phyloP scores from a whole-genome alignment of 2,329 filamentous ascomycete genomes.

The Pseudogymnoascus sp. region DNA sequence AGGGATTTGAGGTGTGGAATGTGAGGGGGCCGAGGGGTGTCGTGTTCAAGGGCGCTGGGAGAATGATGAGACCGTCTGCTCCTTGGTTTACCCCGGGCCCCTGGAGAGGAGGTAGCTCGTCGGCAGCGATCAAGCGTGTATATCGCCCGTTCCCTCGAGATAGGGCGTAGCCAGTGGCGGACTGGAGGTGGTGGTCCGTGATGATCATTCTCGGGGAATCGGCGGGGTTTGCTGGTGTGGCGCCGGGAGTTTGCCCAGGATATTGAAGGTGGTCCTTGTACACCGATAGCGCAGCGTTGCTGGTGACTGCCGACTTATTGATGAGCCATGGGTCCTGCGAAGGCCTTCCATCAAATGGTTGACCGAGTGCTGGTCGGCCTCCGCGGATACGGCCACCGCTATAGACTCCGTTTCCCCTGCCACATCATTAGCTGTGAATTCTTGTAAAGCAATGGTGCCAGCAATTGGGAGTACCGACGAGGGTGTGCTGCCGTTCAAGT shows the following conservation, averaged over 20 bases:
- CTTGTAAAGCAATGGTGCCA: background rate
- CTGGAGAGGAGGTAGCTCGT: slow-evolving; percentile 39
- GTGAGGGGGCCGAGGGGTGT: background rate
- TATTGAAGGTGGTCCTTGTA: background rate
- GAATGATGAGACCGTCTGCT: slow-evolving; percentile 26
- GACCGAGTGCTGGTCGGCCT: background rate
- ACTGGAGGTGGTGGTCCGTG: slow-evolving; percentile 19
- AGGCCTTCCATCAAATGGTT: background rate
- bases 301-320: background rate
- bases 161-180: slow-evolving; percentile 43
- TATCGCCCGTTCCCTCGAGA: slow-evolving; percentile 46
- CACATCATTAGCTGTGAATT: background rate
- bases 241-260: background rate
- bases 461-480: background rate
- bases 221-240: slow-evolving; percentile 20
- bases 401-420: background rate
- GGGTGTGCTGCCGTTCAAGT: background rate
- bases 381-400: background rate
- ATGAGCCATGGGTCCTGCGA: background rate
- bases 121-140: slow-evolving; percentile 48
- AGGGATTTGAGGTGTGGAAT: background rate
- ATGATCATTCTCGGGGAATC: slow-evolving; percentile 16
- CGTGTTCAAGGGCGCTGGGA: slow-evolving; percentile 17
- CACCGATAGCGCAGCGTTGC: background rate
- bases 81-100: slow-evolving; percentile 14